Evolutionary conservation across 768 basidiomycete genomes (phyloP).

Genomic region (Termitomyces sp.): DNA sequence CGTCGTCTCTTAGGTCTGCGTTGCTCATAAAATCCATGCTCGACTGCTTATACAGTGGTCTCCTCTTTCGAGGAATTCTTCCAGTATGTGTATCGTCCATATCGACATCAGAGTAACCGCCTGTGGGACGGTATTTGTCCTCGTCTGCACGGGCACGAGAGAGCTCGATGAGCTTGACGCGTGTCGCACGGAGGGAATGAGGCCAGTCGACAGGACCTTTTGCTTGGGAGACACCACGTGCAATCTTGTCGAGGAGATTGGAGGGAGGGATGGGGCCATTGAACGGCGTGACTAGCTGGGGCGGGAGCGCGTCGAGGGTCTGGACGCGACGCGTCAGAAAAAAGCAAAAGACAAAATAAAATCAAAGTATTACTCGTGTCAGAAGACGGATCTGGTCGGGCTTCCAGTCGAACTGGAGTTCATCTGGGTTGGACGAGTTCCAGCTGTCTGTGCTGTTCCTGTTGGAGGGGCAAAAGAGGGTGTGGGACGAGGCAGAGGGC

Average conservation of each 20-base stretch:
- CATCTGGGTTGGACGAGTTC: constrained; percentile 74
- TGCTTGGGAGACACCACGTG: constrained; percentile 67
- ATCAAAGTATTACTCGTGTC: constrained; percentile 45
- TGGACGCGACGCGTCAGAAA: constrained; percentile 19
- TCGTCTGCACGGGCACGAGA: constrained; percentile 64
- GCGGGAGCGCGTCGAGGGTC: constrained; percentile 81
- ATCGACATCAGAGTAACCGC: constrained; percentile 36
- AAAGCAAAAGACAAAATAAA: constrained; percentile 6
- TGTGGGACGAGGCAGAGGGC: constrained; percentile 47
- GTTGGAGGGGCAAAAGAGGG: constrained; percentile 44
- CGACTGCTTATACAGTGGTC: constrained; percentile 72
- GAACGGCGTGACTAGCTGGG: constrained; percentile 84
- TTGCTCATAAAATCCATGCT: constrained; percentile 83
- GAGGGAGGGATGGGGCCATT: constrained; percentile 79
- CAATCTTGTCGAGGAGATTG: constrained; percentile 84
- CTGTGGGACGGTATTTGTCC: constrained; percentile 40
- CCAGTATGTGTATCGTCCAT: constrained; percentile 25
- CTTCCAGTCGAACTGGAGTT: constrained; percentile 68
- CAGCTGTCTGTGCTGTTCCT: constrained; percentile 80
- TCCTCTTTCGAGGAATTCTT: constrained; percentile 27
- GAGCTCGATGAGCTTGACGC: constrained; percentile 76
- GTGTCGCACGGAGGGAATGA: constrained; percentile 76
- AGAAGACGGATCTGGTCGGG: constrained; percentile 67
- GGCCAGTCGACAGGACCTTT: constrained; percentile 80
- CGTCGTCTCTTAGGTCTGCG: constrained; percentile 43